Evolutionary conservation across 331 rosid species (phyloP).

Genomic region (Cydonia oblonga): DNA sequence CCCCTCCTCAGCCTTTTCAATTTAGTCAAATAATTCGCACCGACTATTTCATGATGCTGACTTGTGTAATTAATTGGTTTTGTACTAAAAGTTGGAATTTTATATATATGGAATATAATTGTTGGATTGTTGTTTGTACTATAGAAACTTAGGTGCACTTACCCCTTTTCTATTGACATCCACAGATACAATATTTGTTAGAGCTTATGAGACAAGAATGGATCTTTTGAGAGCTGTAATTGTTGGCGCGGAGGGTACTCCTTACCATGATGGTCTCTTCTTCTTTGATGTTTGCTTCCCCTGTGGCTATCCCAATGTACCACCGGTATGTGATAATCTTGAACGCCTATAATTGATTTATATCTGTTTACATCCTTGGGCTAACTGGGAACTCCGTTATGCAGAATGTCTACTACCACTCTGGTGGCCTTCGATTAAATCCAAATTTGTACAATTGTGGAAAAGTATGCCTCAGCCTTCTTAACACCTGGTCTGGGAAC

Average conservation of each 20-base stretch:
- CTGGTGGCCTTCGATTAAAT: slow-evolving; percentile 79
- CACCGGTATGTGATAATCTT: slow-evolving; percentile 59
- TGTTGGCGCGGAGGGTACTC: slow-evolving; percentile 95
- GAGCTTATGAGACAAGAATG: slow-evolving; percentile 74
- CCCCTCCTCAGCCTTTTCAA: background rate
- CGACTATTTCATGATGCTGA: background rate
- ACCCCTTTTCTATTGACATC: slow-evolving; percentile 5
- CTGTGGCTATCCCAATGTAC: slow-evolving; percentile 47
- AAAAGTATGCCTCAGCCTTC: slow-evolving; percentile 91
- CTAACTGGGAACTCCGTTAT: slow-evolving; percentile 15
- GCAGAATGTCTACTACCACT: slow-evolving; percentile 67
- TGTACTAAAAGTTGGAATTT: background rate
- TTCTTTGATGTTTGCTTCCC: slow-evolving; percentile 85
- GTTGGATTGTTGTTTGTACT: background rate
- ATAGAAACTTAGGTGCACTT: background rate
- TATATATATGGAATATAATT: background rate
- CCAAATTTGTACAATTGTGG: slow-evolving; percentile 78
- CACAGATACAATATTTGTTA: slow-evolving; percentile 66
- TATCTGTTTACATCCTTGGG: slow-evolving; percentile 1
- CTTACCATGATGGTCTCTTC: slow-evolving; percentile 90
- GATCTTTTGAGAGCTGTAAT: slow-evolving; percentile 90
- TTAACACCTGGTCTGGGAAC: slow-evolving; percentile 72
- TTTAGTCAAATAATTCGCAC: background rate
- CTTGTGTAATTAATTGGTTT: background rate
- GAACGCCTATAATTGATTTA: background rate